Conservation (phyloP, 495 filamentous ascomycete genomes). For the Trichoderma reesei region DNA sequence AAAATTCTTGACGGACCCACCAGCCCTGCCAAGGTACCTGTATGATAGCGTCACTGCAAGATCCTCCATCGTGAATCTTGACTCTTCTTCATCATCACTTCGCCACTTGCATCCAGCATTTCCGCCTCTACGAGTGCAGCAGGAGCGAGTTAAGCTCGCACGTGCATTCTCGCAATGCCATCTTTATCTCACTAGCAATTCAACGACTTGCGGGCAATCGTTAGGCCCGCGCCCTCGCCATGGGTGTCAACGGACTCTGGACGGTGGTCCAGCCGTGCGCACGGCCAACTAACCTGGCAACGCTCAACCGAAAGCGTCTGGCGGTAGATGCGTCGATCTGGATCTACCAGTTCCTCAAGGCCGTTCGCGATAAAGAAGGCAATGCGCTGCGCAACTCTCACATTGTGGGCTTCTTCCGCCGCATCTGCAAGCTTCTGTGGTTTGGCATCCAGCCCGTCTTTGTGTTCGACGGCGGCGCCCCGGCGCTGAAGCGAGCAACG, state of each 20-base stretch:
- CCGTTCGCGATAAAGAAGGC: slow-evolving; percentile 95
- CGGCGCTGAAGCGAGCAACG: slow-evolving; percentile 82
- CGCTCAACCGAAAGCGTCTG: slow-evolving; percentile 86
- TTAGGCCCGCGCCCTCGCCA: slow-evolving; percentile 24
- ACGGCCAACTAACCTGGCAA: slow-evolving; percentile 83
- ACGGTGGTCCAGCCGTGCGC: slow-evolving; percentile 87
- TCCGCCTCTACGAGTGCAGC: background rate
- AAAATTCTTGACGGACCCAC: background rate
- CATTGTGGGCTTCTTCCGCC: slow-evolving; percentile 92
- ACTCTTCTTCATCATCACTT: background rate
- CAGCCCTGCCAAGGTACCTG: background rate
- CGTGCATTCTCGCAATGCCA: background rate
- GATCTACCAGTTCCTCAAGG: slow-evolving; percentile 99
- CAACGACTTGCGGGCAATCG: background rate
- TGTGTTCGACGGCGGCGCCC: slow-evolving; percentile 95
- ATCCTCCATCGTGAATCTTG: slow-evolving; percentile 1
- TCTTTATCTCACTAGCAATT: background rate
- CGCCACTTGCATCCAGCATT: background rate
- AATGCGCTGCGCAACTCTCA: slow-evolving; percentile 93
- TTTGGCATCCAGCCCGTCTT: slow-evolving; percentile 96
- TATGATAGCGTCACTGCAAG: slow-evolving; percentile 6
- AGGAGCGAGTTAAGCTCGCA: background rate
- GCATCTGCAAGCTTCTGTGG: slow-evolving; percentile 94
- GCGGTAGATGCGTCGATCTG: slow-evolving; percentile 97
- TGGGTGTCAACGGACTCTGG: slow-evolving; percentile 99